Base-by-base conservation (phyloP, 116 monocot genomes). In the Iris pallida region DNA sequence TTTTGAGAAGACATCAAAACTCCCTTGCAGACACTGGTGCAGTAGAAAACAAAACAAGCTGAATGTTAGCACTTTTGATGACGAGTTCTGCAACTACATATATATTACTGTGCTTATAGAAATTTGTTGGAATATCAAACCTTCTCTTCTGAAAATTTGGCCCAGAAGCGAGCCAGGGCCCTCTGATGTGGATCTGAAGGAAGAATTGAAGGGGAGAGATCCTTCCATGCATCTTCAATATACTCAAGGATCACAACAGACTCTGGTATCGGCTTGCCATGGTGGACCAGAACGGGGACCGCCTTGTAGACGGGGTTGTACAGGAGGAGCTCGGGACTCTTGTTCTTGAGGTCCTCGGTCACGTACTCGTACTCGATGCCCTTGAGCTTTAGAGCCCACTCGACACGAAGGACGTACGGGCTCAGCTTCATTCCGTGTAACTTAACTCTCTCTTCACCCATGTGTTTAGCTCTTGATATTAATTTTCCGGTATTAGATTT, bases 221-320 rank as follows among this genome's bases (percentile, higher is more conserved):
- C 55, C 5, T 66, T 68, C 81, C 81, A 85, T 5, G 47, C 42
- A 6, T 85, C 85, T 4, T 85, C 81, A 8, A 85, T 59, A 52
- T 85, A 85, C 68, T 82, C 73, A 14, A 86, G n/a, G 18, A 86
- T 86, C 15, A 76, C 8, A 1, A 61, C 19, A 2, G 84, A 84
- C 20, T 84, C 80, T 9, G 53, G 44, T 2, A 84, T 45, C 4
- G 79, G 41, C 20, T 70, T 76, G 5, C 66, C 66, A 16, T 64
- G 63, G 45, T 83, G 79, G 10, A 83, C 59, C 9, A 83, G 71
- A 0, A 83, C 83, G 1, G 79, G 79, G 6, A 83, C 53, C 59
- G 68, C 72, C 59, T 84, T 76, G 55, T 61, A 14, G 43, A 80
- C 60, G 0, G 84, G 80, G 55, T 80, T 84, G 65, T 64, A 63